These are phyloP conservation scores for Gnaphalium uliginosum DNA, from an alignment of 129 eudicot species.

Conservation along the genomic window DNA sequence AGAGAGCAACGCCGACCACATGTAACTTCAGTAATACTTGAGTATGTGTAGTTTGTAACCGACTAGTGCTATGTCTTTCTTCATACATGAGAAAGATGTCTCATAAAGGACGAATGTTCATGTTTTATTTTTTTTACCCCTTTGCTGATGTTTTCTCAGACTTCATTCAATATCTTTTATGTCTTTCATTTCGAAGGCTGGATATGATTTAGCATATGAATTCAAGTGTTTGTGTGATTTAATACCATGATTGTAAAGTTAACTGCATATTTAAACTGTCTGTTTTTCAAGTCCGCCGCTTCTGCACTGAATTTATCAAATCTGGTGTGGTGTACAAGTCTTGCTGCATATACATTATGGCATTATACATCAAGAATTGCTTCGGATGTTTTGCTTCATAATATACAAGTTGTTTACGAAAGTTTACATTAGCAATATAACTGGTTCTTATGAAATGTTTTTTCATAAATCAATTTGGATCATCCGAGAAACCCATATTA, in stretches of 20 bases:
- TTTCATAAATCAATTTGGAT: no score
- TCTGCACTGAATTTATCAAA: no score
- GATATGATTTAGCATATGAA: conserved; percentile 32
- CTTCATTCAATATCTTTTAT: conserved; percentile 1
- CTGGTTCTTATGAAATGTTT: no score
- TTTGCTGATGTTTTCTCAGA: conserved; percentile 17
- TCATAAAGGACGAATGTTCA: conserved; percentile 25
- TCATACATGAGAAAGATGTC: conserved; percentile 24
- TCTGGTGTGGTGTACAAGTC: no score
- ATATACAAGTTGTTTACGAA: no score
- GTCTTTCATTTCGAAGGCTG: conserved; percentile 28
- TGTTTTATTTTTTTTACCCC: conserved; percentile 6
- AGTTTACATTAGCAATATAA: no score
- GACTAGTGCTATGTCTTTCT: conserved; percentile 14
- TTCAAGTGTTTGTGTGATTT: conserved; percentile 30
- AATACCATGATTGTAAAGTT: conserved; percentile 27
- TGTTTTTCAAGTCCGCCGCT: background rate
- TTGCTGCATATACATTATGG: no score
- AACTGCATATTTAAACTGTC: conserved; percentile 16
- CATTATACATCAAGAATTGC: no score
- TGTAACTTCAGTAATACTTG: conserved; percentile 26
- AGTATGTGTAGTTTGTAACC: conserved; percentile 30
- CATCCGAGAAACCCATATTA: no score
- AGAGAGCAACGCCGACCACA: conserved; percentile 25
- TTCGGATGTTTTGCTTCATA: no score